Conservation (phyloP, 495 filamentous ascomycete species). For the Pyrenula aspistea region DNA sequence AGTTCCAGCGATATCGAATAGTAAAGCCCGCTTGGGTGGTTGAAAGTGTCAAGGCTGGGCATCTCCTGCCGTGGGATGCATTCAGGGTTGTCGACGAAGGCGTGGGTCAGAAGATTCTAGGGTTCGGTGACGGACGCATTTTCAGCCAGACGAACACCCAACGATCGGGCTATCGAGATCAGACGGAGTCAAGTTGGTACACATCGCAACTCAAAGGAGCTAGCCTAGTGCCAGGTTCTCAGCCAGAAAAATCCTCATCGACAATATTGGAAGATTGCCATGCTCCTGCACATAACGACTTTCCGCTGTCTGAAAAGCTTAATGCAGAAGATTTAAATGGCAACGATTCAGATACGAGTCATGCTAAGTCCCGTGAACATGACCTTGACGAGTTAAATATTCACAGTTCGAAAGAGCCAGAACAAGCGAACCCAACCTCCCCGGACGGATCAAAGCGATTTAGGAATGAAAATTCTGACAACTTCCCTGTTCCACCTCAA, state of each 20-base stretch:
- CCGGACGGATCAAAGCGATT: too few species aligned
- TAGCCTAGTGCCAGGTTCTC: conserved; percentile 1
- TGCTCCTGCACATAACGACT: conserved; percentile 33
- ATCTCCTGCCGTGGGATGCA: conserved; percentile 69
- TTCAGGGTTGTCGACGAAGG: conserved; percentile 76
- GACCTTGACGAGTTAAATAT: background rate
- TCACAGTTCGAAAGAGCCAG: too few species aligned
- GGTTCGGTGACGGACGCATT: conserved; percentile 61
- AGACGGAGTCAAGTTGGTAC: conserved; percentile 70
- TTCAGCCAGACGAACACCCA: conserved; percentile 49
- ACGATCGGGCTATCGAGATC: conserved; percentile 52
- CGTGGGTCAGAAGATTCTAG: conserved; percentile 60
- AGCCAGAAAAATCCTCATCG: conserved; percentile 4
- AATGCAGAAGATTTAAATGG: background rate
- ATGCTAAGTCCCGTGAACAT: background rate
- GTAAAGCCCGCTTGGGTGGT: conserved; percentile 96
- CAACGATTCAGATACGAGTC: background rate
- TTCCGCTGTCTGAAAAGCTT: conserved; percentile 11
- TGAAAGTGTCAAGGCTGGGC: conserved; percentile 73
- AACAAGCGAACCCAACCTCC: background rate
- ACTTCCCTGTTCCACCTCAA: background rate
- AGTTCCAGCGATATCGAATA: conserved; percentile 75
- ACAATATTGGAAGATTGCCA: conserved; percentile 2
- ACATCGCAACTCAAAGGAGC: conserved; percentile 49
- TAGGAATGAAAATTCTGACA: background rate